Evolutionary conservation across 1,139 yeast species (phyloP).

Genomic region (Yamadazyma buinensis): DNA sequence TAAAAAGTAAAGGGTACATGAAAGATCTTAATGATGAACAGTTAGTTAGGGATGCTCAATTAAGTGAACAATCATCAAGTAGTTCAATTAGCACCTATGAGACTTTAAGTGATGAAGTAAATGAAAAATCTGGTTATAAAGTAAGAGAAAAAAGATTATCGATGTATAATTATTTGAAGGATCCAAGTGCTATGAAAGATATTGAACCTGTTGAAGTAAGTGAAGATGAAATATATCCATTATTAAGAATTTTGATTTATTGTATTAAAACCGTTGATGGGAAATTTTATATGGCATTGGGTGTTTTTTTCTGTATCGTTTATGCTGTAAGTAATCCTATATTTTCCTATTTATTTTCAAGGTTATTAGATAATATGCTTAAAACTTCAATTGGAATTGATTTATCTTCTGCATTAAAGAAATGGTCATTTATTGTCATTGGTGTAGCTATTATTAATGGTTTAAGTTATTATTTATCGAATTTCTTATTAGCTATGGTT

Average conservation of each 20-base stretch:
- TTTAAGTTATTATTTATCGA: conserved; percentile 47
- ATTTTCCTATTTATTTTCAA: conserved; percentile 75
- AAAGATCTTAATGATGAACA: conserved; percentile 12
- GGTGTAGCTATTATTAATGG: conserved; percentile 64
- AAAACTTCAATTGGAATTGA: conserved; percentile 31
- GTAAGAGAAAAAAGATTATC: neutral
- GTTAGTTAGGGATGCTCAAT: conserved; percentile 9
- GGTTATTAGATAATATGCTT: conserved; percentile 56
- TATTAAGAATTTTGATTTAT: conserved; percentile 11
- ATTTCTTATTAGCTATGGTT: conserved; percentile 47
- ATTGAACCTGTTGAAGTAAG: conserved; percentile 9
- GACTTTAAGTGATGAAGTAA: conserved; percentile 2
- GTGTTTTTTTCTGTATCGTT: conserved; percentile 48
- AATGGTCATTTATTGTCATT: conserved; percentile 69
- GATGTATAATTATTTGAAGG: conserved; percentile 17
- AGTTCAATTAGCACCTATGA: neutral
- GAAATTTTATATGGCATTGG: conserved; percentile 42
- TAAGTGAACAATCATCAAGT: conserved; percentile 1
- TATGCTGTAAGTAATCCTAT: conserved; percentile 71
- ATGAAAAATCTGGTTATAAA: conserved; percentile 2
- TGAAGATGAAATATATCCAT: conserved; percentile 12
- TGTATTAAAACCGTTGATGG: conserved; percentile 19
- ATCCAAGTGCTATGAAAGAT: conserved; percentile 23
- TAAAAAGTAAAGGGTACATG: conserved; percentile 28
- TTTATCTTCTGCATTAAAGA: conserved; percentile 25